Conservation (phyloP, 495 filamentous ascomycete genomes). For the Annulohypoxylon maeteangense region DNA sequence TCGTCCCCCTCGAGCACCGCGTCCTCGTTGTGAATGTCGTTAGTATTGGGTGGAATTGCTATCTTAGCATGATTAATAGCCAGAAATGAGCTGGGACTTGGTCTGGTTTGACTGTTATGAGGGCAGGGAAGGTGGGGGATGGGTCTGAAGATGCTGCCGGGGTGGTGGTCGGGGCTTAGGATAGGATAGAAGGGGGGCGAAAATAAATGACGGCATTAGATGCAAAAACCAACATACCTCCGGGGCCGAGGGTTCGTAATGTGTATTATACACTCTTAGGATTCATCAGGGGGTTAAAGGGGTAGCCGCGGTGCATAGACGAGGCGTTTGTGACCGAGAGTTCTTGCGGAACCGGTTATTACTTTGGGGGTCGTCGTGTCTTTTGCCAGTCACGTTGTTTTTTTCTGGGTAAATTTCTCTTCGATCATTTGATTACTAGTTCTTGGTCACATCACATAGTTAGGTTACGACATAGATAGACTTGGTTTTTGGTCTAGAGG, state of each 20-base stretch:
- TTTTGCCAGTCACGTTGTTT: constrained; percentile 2
- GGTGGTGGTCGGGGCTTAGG: not conserved
- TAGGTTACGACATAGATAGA: constrained; percentile 15
- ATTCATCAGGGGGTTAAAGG: not conserved
- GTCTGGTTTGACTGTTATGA: not conserved
- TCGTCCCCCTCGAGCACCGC: constrained; percentile 86
- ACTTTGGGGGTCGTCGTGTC: constrained; percentile 7
- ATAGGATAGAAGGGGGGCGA: not conserved
- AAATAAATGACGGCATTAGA: constrained; percentile 19
- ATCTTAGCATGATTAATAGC: constrained; percentile 70
- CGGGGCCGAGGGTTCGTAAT: constrained; percentile 13
- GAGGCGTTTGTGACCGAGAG: constrained; percentile 29
- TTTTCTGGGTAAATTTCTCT: constrained; percentile 14
- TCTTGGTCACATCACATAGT: not conserved
- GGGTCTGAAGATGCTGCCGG: not conserved
- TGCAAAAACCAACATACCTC: constrained; percentile 3
- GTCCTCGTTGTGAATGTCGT: constrained; percentile 91
- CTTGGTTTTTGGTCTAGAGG: constrained; percentile 5
- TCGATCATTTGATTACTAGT: constrained; percentile 16
- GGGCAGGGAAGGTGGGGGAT: not conserved
- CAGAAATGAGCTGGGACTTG: constrained; percentile 23
- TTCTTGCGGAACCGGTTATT: constrained; percentile 15
- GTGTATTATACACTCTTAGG: constrained; percentile 16
- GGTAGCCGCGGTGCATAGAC: constrained; percentile 22
- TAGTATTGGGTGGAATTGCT: constrained; percentile 91